A percentile compares a stretch with the other conserved stretches of the same genome.
phyloP scores from a whole-genome alignment of 2,329 filamentous ascomycete genomes.

The Canariomyces notabilis region DNA sequence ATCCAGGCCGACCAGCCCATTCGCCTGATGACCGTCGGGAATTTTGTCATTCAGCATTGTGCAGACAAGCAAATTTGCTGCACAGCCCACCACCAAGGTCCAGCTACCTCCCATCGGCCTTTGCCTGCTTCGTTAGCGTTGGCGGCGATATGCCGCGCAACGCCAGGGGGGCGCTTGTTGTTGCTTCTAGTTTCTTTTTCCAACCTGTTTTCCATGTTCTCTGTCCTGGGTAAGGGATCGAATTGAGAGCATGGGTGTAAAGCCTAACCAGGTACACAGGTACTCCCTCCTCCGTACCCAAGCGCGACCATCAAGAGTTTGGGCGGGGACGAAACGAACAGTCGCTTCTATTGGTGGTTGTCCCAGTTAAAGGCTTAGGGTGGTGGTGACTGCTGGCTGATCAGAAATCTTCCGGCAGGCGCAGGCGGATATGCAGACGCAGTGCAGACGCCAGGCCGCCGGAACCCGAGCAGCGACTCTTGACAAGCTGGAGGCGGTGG shows the following conservation, averaged over 20 bases:
- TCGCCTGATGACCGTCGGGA: slow-evolving; percentile 27
- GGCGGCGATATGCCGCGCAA: slow-evolving; percentile 18
- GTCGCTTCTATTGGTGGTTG: slow-evolving; percentile 5
- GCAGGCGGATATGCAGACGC: slow-evolving; percentile 1
- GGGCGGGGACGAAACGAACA: neutral
- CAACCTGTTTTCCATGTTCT: neutral
- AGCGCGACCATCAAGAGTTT: neutral
- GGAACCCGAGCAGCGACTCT: slow-evolving; percentile 10
- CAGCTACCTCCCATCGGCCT: slow-evolving; percentile 15
- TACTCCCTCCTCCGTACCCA: neutral
- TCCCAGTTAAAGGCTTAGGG: neutral
- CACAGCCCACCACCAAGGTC: slow-evolving; percentile 30
- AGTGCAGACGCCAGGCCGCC: slow-evolving; percentile 9
- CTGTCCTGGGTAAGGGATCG: neutral
- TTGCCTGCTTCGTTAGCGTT: slow-evolving; percentile 1
- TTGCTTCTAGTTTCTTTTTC: slow-evolving; percentile 1
- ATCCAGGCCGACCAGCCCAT: slow-evolving; percentile 21
- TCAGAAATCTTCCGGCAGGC: slow-evolving; percentile 9
- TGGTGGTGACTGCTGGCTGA: slow-evolving; percentile 7
- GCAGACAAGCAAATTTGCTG: slow-evolving; percentile 33
- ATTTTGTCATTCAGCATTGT: slow-evolving; percentile 30
- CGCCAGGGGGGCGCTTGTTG: neutral
- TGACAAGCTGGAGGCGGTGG: neutral
- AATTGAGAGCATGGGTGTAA: neutral
- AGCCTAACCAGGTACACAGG: neutral